A percentile compares a stretch with the other conserved stretches of the same genome.
phyloP scores from a whole-genome alignment of 495 filamentous ascomycete species.

The Aspergillus ellipticus region DNA sequence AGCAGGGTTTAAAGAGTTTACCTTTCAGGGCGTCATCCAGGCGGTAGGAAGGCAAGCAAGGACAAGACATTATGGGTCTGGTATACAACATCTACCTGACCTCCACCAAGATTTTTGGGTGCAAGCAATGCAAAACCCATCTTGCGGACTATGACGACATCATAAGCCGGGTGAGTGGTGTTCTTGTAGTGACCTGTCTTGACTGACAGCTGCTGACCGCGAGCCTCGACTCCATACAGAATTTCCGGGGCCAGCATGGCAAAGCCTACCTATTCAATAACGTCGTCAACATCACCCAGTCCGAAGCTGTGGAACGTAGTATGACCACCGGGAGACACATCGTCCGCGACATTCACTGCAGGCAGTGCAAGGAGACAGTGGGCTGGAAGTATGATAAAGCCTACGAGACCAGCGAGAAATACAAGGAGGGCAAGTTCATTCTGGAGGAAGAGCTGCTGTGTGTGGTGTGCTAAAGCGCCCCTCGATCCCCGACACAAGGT shows the following conservation, averaged over 20 bases:
- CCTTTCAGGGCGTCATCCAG: constrained; percentile 13
- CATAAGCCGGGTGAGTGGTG: constrained; percentile 75
- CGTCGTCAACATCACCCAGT: constrained; percentile 83
- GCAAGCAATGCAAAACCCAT: constrained; percentile 93
- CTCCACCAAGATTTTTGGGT: constrained; percentile 86
- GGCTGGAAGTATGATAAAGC: constrained; percentile 99
- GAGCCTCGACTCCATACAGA: constrained; percentile 50
- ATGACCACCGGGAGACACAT: constrained; percentile 98
- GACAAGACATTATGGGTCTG: constrained; percentile 71
- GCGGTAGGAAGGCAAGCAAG: constrained; percentile 15
- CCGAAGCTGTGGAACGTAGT: constrained; percentile 83
- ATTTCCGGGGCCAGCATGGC: constrained; percentile 97
- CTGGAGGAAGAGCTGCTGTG: constrained; percentile 90
- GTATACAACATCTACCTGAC: constrained; percentile 94
- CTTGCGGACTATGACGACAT: constrained; percentile 94
- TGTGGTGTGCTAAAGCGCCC: constrained; percentile 57
- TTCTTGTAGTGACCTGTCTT: constrained; percentile 6
- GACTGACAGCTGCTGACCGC: constrained; percentile 11
- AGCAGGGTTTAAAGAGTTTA: constrained; percentile 10
- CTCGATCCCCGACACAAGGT: background rate
- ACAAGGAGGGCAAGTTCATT: constrained; percentile 98
- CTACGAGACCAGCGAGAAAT: constrained; percentile 86
- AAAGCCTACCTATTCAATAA: constrained; percentile 95
- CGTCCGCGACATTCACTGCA: constrained; percentile 86
- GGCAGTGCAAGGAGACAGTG: constrained; percentile 85